Evolutionary conservation across 2,329 filamentous ascomycete genomes (phyloP).

Genomic region (Ophiostoma tasmaniense): DNA sequence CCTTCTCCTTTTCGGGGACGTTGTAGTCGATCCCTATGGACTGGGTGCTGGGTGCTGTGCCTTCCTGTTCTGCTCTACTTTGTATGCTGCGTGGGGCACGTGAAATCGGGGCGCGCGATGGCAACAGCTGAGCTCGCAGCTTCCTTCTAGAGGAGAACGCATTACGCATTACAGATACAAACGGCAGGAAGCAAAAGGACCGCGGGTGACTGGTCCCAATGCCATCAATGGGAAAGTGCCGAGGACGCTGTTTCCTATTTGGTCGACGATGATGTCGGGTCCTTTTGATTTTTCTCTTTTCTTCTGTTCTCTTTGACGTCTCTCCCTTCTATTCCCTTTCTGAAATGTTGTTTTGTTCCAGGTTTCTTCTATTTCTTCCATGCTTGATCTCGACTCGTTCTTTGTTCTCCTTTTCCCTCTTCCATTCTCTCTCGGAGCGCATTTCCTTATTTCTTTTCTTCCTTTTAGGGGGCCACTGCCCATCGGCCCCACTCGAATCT

Average conservation of each 20-base stretch:
- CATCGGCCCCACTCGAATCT: not conserved
- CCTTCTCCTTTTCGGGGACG: constrained; percentile 8
- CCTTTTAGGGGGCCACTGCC: not conserved
- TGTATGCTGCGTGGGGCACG: constrained; percentile 7
- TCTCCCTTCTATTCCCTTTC: not conserved
- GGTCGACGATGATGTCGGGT: not conserved
- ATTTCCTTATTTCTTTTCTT: not conserved
- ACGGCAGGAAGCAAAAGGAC: not conserved
- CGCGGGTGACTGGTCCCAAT: not conserved
- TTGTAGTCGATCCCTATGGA: constrained; percentile 12
- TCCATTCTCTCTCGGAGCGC: not conserved
- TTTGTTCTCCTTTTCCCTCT: not conserved
- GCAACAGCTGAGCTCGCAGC: not conserved
- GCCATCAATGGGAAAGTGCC: not conserved
- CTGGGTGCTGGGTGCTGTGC: not conserved
- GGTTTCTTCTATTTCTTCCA: not conserved
- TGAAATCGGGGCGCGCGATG: constrained; percentile 7
- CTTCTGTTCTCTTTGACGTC: not conserved
- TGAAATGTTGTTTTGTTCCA: not conserved
- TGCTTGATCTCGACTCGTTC: not conserved
- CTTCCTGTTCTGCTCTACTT: not conserved
- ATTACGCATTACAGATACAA: not conserved
- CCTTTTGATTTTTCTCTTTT: not conserved
- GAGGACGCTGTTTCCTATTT: constrained; percentile 1
- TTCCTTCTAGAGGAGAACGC: not conserved